Percentiles rank a stretch among this genome's conserved stretches.
Conservation (phyloP, 2,329 filamentous ascomycete genomes). For the Penicillium sp. region DNA sequence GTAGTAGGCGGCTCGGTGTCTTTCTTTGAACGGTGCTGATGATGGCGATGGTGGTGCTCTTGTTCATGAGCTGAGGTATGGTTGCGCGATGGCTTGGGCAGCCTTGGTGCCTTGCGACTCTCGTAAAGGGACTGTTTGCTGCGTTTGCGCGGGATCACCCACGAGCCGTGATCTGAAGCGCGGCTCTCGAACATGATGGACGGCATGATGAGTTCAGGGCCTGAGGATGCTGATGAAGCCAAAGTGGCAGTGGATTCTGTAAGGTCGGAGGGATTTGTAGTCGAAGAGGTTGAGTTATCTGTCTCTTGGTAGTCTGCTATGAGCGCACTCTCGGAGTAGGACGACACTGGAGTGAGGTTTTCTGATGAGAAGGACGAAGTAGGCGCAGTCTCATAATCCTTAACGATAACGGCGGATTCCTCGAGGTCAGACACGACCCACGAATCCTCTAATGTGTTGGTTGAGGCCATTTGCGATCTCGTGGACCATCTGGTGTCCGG, state of each 20-base stretch:
- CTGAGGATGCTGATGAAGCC: slow-evolving; percentile 25
- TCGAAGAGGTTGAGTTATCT: neutral
- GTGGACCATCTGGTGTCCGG: neutral
- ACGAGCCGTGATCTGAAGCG: slow-evolving; percentile 10
- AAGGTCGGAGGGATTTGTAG: slow-evolving; percentile 8
- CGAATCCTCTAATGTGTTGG: slow-evolving; percentile 29
- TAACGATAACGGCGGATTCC: slow-evolving; percentile 12
- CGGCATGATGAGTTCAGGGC: slow-evolving; percentile 39
- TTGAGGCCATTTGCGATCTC: neutral
- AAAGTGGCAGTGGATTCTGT: slow-evolving; percentile 22
- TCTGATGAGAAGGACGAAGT: neutral
- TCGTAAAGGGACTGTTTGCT: slow-evolving; percentile 10
- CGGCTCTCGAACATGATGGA: slow-evolving; percentile 33
- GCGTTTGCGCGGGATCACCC: slow-evolving; percentile 13
- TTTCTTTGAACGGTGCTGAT: neutral
- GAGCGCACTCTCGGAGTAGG: slow-evolving; percentile 10
- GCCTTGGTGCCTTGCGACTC: slow-evolving; percentile 10
- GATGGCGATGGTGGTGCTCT: neutral
- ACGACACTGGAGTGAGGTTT: slow-evolving; percentile 5
- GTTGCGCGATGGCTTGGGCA: slow-evolving; percentile 5
- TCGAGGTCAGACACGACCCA: slow-evolving; percentile 31
- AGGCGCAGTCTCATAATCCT: neutral
- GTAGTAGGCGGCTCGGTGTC: neutral
- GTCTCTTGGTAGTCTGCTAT: slow-evolving; percentile 10
- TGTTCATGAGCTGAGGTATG: neutral